These are phyloP conservation scores for Cyclocybe cylindracea DNA, from an alignment of 768 basidiomycete species.

Conservation along the genomic window DNA sequence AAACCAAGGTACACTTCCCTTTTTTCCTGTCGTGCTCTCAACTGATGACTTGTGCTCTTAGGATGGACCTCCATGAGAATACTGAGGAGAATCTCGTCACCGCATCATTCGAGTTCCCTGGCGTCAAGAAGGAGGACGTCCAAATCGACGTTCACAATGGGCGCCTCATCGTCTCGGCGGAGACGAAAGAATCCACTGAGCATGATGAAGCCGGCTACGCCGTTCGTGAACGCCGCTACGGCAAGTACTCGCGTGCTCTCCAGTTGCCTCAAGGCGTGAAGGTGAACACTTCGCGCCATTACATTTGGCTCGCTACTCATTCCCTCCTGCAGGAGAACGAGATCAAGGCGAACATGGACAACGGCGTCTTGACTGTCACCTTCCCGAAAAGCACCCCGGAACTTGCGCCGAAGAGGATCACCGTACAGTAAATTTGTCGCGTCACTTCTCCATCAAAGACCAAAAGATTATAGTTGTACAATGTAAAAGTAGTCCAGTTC, in stretches of 20 bases:
- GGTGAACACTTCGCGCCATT: conserved; percentile 33
- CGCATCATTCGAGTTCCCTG: conserved; percentile 61
- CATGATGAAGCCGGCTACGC: conserved; percentile 38
- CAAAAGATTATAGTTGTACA: too few species aligned
- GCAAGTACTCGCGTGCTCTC: conserved; percentile 45
- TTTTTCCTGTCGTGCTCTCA: not conserved
- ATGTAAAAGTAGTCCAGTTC: too few species aligned
- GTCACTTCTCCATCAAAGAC: too few species aligned
- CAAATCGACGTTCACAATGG: conserved; percentile 52
- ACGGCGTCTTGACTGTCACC: conserved; percentile 47
- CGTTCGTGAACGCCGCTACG: conserved; percentile 50
- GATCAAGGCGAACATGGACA: conserved; percentile 41
- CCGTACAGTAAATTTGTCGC: conserved; percentile 25
- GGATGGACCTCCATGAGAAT: conserved; percentile 60
- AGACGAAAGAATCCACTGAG: conserved; percentile 34
- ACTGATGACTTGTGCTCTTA: conserved; percentile 17
- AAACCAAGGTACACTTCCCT: conserved; percentile 29
- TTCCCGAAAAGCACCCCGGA: conserved; percentile 49
- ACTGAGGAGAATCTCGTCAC: conserved; percentile 46
- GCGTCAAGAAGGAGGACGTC: conserved; percentile 50
- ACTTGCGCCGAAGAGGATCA: conserved; percentile 29
- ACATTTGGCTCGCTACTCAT: conserved; percentile 14
- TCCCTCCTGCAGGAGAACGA: conserved; percentile 31
- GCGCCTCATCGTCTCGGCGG: conserved; percentile 52
- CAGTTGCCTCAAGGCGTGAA: conserved; percentile 54